A percentile compares a stretch with the other conserved stretches of the same genome.
phyloP scores from a whole-genome alignment of 139 green algal genomes.

The Prasinococcaceae sp. region DNA sequence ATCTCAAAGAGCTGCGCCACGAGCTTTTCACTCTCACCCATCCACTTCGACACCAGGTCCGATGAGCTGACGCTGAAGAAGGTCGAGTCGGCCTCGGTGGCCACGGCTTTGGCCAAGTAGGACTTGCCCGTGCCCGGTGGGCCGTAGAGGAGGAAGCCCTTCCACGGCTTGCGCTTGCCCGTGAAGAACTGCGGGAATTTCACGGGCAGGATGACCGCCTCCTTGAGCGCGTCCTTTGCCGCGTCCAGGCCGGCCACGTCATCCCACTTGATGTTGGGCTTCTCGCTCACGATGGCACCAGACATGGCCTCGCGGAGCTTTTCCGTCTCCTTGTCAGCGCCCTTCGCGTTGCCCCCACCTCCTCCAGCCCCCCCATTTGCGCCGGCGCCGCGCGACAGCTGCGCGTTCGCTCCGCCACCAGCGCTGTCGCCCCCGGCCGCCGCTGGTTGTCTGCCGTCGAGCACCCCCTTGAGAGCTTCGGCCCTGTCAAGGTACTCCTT shows the following conservation, averaged over 20 bases:
- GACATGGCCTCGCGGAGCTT: conserved; percentile 60
- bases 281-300: conserved; percentile 71
- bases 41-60: conserved; percentile 55
- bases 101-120: conserved; percentile 96
- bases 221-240: conserved; percentile 94
- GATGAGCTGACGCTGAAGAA: conserved; percentile 69
- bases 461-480: conserved; percentile 73
- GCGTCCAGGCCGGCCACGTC: conserved; percentile 92
- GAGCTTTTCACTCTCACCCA: conserved; percentile 91
- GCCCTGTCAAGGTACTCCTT: conserved; percentile 82
- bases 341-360: conserved; percentile 17
- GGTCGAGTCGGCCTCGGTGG: conserved; percentile 94
- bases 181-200: conserved; percentile 99
- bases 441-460: conserved; percentile 32
- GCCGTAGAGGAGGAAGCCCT: conserved; percentile 93
- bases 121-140: conserved; percentile 96
- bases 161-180: conserved; percentile 95
- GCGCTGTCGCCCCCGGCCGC: conserved; percentile 15
- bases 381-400: too few species aligned
- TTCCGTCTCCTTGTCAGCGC: conserved; percentile 52
- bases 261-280: conserved; percentile 92
- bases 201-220: conserved; percentile 98
- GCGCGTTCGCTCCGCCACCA: conserved; percentile 2
- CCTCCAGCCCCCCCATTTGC: conserved; percentile 15
- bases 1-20: conserved; percentile 85